A percentile compares a stretch with the other conserved stretches of the same genome.
phyloP scores from a whole-genome alignment of 306 rosid genomes.

The Quercus dentata region DNA sequence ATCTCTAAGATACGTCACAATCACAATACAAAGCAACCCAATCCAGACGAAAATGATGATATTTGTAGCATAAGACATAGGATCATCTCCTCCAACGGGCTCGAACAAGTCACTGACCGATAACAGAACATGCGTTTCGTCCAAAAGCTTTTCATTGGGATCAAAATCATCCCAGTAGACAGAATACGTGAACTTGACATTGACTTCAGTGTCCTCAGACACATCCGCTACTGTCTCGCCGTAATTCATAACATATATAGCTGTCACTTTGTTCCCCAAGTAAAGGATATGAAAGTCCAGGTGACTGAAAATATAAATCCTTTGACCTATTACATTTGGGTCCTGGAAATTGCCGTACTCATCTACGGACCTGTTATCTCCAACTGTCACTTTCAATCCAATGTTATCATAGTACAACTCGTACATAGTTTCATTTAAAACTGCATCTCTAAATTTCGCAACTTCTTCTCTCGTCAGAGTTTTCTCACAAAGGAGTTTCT shows the following conservation, averaged over 20 bases:
- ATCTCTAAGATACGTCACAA: background rate
- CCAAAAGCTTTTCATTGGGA: background rate
- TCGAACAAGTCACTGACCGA: no score
- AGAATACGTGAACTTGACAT: conserved; percentile 8
- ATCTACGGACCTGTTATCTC: background rate
- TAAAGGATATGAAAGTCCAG: background rate
- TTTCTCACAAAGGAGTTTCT: no score
- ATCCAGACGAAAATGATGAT: background rate
- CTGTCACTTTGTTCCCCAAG: conserved; percentile 4
- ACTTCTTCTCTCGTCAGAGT: no score
- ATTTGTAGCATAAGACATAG: background rate
- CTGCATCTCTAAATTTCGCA: background rate
- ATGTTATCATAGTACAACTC: conserved; percentile 5
- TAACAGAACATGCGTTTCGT: no score
- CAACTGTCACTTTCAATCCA: background rate
- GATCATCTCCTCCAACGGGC: no score
- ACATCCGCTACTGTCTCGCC: conserved; percentile 1
- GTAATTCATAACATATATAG: background rate
- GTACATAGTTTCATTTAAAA: background rate
- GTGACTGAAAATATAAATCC: conserved; percentile 8
- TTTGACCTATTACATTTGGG: no score
- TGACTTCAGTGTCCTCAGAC: background rate
- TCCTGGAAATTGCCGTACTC: background rate
- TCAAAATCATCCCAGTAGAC: conserved; percentile 6
- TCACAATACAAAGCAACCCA: background rate